Conservation (phyloP, 257 asterid genomes). For the Solanum habrochaites region DNA sequence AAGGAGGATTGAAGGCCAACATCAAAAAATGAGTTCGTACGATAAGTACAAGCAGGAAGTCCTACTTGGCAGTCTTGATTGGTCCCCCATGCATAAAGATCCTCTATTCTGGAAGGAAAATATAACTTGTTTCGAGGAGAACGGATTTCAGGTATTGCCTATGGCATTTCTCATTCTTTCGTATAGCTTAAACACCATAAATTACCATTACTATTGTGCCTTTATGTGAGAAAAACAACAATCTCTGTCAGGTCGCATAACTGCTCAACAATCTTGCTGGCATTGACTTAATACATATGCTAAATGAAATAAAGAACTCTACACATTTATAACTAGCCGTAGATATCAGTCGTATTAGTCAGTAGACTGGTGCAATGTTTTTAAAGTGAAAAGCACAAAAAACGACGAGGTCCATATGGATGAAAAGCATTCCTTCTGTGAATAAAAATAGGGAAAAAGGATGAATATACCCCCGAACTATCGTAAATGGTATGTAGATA, state of each 20-base stretch:
- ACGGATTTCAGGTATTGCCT: conserved; percentile 67
- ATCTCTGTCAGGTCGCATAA: neutral
- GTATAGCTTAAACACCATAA: neutral
- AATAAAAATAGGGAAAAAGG: neutral
- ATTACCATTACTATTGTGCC: neutral
- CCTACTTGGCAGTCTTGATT: conserved; percentile 86
- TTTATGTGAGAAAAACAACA: neutral
- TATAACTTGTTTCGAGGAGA: conserved; percentile 59
- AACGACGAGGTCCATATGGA: neutral
- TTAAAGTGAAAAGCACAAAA: neutral
- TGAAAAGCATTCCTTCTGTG: neutral
- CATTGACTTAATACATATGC: neutral
- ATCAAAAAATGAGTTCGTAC: conserved; percentile 68
- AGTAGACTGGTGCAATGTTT: neutral
- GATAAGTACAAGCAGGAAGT: conserved; percentile 86
- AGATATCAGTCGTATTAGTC: neutral
- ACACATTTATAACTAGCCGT: neutral
- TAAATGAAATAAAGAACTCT: neutral
- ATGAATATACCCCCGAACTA: too few relatives aligned
- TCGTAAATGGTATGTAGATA: too few relatives aligned
- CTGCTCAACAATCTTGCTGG: neutral
- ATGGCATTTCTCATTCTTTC: neutral
- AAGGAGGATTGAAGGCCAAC: conserved; percentile 59
- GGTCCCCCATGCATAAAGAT: conserved; percentile 94
- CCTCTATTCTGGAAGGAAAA: conserved; percentile 76